Percentiles rank a stretch among this genome's conserved stretches.
phyloP scores from a whole-genome alignment of 208 protist genomes.

The Tritrichomonas foetus region DNA sequence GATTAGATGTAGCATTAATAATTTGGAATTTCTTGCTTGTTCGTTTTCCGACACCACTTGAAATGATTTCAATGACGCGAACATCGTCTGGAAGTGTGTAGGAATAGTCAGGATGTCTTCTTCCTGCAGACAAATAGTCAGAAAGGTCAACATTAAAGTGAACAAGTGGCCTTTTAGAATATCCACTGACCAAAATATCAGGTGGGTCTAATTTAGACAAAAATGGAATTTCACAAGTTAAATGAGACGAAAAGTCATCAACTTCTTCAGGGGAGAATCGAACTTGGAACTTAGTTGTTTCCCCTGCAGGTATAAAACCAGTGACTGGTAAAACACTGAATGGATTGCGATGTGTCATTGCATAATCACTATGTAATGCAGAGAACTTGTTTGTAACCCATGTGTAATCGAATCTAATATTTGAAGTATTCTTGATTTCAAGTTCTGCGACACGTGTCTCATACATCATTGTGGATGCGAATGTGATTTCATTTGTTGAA shows the following conservation, averaged over 20 bases:
- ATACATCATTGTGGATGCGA: conserved; percentile 81
- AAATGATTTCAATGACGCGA: neutral
- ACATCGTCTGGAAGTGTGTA: neutral
- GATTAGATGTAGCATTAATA: conserved; percentile 4
- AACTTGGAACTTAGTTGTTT: conserved; percentile 62
- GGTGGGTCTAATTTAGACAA: neutral
- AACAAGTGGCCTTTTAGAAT: conserved; percentile 77
- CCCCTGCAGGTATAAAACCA: conserved; percentile 62
- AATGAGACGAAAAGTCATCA: conserved; percentile 51
- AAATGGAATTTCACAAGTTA: neutral
- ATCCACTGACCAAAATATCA: conserved; percentile 67
- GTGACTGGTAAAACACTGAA: conserved; percentile 68
- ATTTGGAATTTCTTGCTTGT: neutral
- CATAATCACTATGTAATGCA: neutral
- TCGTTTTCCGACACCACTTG: neutral
- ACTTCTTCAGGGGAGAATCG: conserved; percentile 71
- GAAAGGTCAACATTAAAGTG: conserved; percentile 80
- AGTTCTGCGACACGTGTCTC: conserved; percentile 70
- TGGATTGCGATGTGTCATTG: conserved; percentile 16
- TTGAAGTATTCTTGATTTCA: conserved; percentile 72
- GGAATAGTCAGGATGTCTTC: conserved; percentile 52
- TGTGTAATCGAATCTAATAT: conserved; percentile 66
- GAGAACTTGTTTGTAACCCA: conserved; percentile 50
- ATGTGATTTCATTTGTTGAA: conserved; percentile 60
- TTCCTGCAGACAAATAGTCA: conserved; percentile 69